Base-by-base conservation (phyloP, 2,329 filamentous ascomycete species). In the Tolypocladium cylindrosporum region DNA sequence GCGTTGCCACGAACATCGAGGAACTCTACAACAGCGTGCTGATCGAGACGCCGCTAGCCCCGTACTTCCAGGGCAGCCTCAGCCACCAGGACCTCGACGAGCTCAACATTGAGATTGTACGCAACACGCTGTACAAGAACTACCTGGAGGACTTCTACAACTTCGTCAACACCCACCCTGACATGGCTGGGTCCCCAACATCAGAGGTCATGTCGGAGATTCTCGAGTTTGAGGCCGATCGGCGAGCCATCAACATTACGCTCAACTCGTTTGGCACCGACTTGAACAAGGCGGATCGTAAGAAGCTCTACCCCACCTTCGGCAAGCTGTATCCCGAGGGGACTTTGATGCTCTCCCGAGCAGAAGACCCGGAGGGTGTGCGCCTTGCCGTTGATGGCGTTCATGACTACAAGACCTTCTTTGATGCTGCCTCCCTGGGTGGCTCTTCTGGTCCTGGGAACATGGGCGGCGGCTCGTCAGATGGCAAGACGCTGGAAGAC, bases 61-160 rank as follows among this genome's bases (percentile, higher is more conserved):
- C 91, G 10, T 99, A 96, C 77, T 99, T 99, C 84, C 97, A 99
- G 78, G 91, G 91, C 66, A 96, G 89, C 65, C 81, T 99, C 61
- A 95, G 89, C 76, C 92, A 97, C 74, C 91, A 97, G 73, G 94
- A 99, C 71, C 82, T 99, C 55, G 94, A 99, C 75, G 95, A 99
- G 79, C 81, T 99, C 68, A 99, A 99, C 77, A 99, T 99, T 67
- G 94, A 99, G 77, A 99, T 99, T 73, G 90, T 99, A 59, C 88
- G 95, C 63, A 99, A 99, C 76, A 99, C 92, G 0, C 80, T 99
- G 41, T 99, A 97, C 81, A 99, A 99, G 83, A 97, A 97, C 79
- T 99, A 99, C 72, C 83, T 99, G 9, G 94, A 99, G 72, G 94
- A 97, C 72, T 99, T 99, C 74, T 85, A 97, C 78, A 83, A 89